Percentiles rank a stretch among this genome's conserved stretches.
Evolutionary conservation across 148 eudicot species (phyloP).

Genomic region (Polygonum maritimum): DNA sequence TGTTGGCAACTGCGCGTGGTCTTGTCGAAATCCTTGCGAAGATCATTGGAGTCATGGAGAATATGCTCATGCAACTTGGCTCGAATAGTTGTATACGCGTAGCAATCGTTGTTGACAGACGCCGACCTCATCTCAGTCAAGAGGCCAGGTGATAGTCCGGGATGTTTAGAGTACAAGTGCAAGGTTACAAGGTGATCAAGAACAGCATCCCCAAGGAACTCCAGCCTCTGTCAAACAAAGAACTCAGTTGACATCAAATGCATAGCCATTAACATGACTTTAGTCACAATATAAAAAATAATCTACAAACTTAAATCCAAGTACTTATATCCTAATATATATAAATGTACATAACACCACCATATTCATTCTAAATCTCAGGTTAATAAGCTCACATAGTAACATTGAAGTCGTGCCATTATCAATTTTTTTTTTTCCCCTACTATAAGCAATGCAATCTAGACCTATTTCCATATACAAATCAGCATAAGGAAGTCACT

Average conservation of each 20-base stretch:
- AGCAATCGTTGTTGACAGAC: slow-evolving; percentile 80
- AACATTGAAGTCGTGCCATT: no score
- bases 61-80: slow-evolving; percentile 55
- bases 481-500: no score
- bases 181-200: slow-evolving; percentile 65
- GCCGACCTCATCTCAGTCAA: slow-evolving; percentile 84
- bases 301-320: no score
- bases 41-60: slow-evolving; percentile 57
- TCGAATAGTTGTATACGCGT: slow-evolving; percentile 46
- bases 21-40: slow-evolving; percentile 33
- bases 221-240: slow-evolving; percentile 50
- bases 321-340: no score
- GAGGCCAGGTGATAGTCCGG: slow-evolving; percentile 68
- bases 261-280: no score
- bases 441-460: no score
- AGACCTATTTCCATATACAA: no score
- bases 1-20: slow-evolving; percentile 27
- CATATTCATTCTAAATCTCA: no score
- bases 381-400: no score
- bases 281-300: no score
- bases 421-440: no score
- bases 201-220: slow-evolving; percentile 83
- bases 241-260: background rate
- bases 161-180: slow-evolving; percentile 48
- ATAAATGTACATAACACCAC: no score